Evolutionary conservation across 1,284 basidiomycete genomes (phyloP), one percentile per base, ranked within the genome.

Genomic region (Ceratobasidium sp.): DNA sequence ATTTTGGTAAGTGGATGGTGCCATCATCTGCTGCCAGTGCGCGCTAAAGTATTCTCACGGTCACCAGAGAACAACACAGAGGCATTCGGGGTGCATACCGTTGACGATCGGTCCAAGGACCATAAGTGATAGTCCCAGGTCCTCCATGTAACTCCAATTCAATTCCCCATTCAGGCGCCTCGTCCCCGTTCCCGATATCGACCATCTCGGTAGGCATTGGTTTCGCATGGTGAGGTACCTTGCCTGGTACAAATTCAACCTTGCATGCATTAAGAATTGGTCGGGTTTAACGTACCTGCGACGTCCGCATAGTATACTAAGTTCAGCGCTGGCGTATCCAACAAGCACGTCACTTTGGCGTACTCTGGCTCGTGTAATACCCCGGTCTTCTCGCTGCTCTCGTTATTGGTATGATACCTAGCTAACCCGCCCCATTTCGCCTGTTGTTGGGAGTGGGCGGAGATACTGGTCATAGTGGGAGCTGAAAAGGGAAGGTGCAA

Each of bases 31-130:
- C 76, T 96, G 93, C 27, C 62, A 97, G 78, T 64, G 92, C 86
- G 17, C 85, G 53, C 93, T 93, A 62, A 38, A 43, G 50, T 47
- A 60, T 40, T 42, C n/a, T n/a, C n/a, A n/a, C n/a, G 42, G 20
- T 20, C 45, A 20, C 7, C 20, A 12, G 20, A 47, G 22, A 15
- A 47, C 10, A 20, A 47, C 10, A 47, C 45, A n/a, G n/a, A n/a
- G n/a, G n/a, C n/a, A n/a, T n/a, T n/a, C n/a, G n/a, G n/a, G n/a
- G n/a, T n/a, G n/a, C n/a, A 71, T 75, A 88, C 90, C 93, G 83
- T 78, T 96, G 94, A 31, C 94, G 84, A 79, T 98, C 95, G 22
- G 93, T 88, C 95, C 95, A 98, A 3, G 95, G 95, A 0, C 95
- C 95, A 76, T 97, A 97, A 35, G 87, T 86, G 47, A 96, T 74